Evolutionary conservation across 371 early-diverging fungal genomes (phyloP), one percentile per base, ranked within the genome.

Genomic region (Parasitella parasitica): DNA sequence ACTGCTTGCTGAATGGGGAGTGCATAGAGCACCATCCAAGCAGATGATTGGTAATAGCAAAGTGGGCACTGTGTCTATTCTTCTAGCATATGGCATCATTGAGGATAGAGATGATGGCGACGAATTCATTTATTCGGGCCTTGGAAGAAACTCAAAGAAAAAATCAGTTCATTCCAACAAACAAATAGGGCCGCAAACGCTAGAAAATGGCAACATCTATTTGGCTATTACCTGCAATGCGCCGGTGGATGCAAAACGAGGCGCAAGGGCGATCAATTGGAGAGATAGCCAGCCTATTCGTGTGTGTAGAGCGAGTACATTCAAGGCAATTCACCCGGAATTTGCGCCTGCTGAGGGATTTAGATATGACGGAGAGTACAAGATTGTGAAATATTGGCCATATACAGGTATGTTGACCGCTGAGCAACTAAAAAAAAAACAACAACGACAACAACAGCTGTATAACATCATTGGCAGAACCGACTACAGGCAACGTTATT

Each of bases 281-380:
- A 69, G 51, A 28, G 76, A 76, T 38, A 85, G 86, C 57, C 53
- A 66, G 32, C 81, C 86, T 1, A 73, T 88, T 27, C 78, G 88
- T 18, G 87, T 89, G 11, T 72, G 83, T 16, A 80, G 90, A 16
- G 71, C 77, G 13, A 7, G 38, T 5, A 24, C 22, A 3, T 52
- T 81, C 4, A 67, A 41, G 15, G 68, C 74, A 36, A 69, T 70
- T 46, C 70, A 81, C 34, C 77, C 83, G 1, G 65, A 72, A 15
- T 86, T 63, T 62, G 83, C 86, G 4, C 67, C 75, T 0, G 11
- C 13, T 15, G 48, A 76, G 36, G 86, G 89, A 0, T 69, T 80
- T 28, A 79, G 90, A 11, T 89, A 89, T 61, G 89, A 90, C 66
- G 89, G 89, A 0, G 20, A 87, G 8, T 89, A 90, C 66, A 88